Conservation (phyloP, 2,329 filamentous ascomycete genomes). For the Stachybotrys elegans region DNA sequence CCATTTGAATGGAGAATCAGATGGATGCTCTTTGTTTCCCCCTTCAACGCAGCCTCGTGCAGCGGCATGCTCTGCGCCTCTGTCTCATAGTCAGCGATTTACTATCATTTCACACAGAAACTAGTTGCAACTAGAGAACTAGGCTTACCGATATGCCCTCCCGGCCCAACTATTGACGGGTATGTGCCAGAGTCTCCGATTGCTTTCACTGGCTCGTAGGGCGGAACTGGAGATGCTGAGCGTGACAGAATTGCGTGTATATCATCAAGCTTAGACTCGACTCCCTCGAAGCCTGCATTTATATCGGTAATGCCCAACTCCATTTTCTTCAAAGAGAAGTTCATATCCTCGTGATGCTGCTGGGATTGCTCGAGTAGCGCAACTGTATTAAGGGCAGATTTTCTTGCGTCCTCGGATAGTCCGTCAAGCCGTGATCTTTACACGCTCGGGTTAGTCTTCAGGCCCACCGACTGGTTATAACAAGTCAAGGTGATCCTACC, state of each 20-base stretch:
- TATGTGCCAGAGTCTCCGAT: not conserved
- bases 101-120: no score
- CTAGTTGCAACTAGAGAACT: not conserved
- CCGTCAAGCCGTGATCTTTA: not conserved
- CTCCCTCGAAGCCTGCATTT: not conserved
- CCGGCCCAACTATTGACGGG: not conserved
- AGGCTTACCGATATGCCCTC: not conserved
- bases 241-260: not conserved
- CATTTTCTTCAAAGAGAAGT: not conserved
- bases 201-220: not conserved
- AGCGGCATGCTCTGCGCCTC: slow-evolving; percentile 1
- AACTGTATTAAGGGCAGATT: not conserved
- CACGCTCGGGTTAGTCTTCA: not conserved
- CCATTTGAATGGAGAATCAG: not conserved
- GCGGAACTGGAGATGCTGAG: not conserved
- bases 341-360: not conserved
- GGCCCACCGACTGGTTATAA: not conserved
- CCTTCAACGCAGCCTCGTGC: not conserved
- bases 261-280: not conserved
- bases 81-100: not conserved
- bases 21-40: not conserved
- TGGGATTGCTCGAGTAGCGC: not conserved
- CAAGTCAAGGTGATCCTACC: not conserved
- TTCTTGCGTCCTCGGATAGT: not conserved
- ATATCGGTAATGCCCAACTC: not conserved